These are phyloP conservation scores for Bimuria novae-zelandiae DNA, from an alignment of 2,329 filamentous ascomycete species.

Conservation along the genomic window DNA sequence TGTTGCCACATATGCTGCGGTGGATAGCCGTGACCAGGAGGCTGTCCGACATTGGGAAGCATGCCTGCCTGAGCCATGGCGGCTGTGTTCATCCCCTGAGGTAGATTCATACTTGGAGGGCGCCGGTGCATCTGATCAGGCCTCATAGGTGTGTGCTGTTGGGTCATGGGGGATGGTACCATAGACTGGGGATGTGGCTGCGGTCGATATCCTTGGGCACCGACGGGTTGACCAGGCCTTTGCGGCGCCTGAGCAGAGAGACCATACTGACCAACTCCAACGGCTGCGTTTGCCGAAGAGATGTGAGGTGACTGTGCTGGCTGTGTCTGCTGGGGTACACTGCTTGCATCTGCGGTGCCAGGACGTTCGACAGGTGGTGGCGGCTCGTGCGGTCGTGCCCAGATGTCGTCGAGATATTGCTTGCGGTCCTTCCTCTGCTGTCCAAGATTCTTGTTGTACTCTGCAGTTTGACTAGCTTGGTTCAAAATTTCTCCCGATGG, in stretches of 20 bases:
- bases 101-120: slow-evolving; percentile 61
- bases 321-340: slow-evolving; percentile 48
- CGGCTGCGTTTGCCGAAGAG: slow-evolving; percentile 62
- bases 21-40: slow-evolving; percentile 52
- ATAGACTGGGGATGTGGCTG: slow-evolving; percentile 74
- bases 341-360: slow-evolving; percentile 45
- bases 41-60: slow-evolving; percentile 46
- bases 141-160: slow-evolving; percentile 64
- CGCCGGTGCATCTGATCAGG: slow-evolving; percentile 68
- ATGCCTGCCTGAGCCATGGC: slow-evolving; percentile 47
- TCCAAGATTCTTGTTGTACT: slow-evolving; percentile 85
- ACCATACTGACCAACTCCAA: slow-evolving; percentile 60
- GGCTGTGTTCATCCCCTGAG: slow-evolving; percentile 31
- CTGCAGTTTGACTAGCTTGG: slow-evolving; percentile 85
- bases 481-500: slow-evolving; percentile 78
- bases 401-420: slow-evolving; percentile 80
- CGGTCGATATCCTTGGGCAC: slow-evolving; percentile 69
- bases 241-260: slow-evolving; percentile 62
- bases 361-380: slow-evolving; percentile 58
- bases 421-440: slow-evolving; percentile 77
- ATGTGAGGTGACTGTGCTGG: slow-evolving; percentile 56
- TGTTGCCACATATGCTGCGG: slow-evolving; percentile 56
- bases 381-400: slow-evolving; percentile 81
- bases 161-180: slow-evolving; percentile 73
- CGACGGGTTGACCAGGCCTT: slow-evolving; percentile 65